These are phyloP conservation scores for Tetradesmus obliquus DNA, from an alignment of 139 green algal species.

Conservation along the genomic window DNA sequence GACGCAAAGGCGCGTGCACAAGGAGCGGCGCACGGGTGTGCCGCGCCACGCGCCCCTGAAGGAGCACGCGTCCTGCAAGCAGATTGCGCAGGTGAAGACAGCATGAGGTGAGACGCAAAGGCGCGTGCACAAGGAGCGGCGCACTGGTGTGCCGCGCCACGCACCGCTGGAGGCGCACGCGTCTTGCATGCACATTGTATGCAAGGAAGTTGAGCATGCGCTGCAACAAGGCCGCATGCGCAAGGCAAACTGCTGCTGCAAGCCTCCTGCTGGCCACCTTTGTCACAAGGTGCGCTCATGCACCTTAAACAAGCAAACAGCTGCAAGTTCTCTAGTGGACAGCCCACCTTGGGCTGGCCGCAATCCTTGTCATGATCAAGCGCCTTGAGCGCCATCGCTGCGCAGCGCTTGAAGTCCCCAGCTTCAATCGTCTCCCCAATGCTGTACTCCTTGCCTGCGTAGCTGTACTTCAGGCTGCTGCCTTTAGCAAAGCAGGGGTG, in stretches of 20 bases:
- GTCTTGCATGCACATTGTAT: conserved; percentile 47
- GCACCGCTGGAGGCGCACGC: conserved; percentile 94
- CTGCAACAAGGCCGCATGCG: too few relatives aligned
- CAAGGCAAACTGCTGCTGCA: too few relatives aligned
- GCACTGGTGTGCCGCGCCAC: conserved; percentile 77
- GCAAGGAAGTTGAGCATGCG: too few relatives aligned
- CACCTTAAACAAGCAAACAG: too few relatives aligned
- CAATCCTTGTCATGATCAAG: conserved; percentile 58
- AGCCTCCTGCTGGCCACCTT: too few relatives aligned
- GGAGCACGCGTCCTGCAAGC: conserved; percentile 81
- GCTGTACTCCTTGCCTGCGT: conserved; percentile 56
- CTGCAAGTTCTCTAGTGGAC: not conserved
- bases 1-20: too few relatives aligned
- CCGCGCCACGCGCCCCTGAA: conserved; percentile 95
- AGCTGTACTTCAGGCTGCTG: conserved; percentile 67
- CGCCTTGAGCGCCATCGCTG: conserved; percentile 38
- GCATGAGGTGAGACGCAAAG: too few relatives aligned
- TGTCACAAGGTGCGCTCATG: too few relatives aligned
- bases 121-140: too few relatives aligned
- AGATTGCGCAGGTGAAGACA: too few relatives aligned
- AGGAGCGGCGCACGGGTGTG: too few relatives aligned
- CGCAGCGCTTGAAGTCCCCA: conserved; percentile 54
- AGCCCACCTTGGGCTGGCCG: conserved; percentile 46
- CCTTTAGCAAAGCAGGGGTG: conserved; percentile 84
- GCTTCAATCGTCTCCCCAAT: conserved; percentile 27